Conservation (phyloP, 345 rosid genomes). For the Cardamine chenopodiifolia region DNA sequence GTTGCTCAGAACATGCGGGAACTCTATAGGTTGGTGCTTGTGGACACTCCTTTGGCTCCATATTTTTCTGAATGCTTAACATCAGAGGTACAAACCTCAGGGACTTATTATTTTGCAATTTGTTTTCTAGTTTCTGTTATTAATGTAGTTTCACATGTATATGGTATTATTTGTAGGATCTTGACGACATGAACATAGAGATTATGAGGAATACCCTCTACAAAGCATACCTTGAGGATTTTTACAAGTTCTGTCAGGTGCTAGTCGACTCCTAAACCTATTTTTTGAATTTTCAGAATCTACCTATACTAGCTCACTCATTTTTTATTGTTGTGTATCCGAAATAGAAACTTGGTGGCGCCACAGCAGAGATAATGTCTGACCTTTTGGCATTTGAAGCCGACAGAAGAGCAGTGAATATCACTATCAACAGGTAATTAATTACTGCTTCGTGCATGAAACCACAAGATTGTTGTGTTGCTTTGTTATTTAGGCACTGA, state of each 20-base stretch:
- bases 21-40: conserved; percentile 96
- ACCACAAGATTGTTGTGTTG: background rate
- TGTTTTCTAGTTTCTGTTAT: background rate
- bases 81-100: conserved; percentile 66
- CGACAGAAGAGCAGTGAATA: conserved; percentile 95
- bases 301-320: background rate
- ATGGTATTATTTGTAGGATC: conserved; percentile 53
- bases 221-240: conserved; percentile 97
- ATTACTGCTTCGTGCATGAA: background rate
- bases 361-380: conserved; percentile 97
- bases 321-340: background rate
- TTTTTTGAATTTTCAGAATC: background rate
- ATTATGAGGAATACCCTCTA: conserved; percentile 95
- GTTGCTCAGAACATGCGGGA: conserved; percentile 99
- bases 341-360: conserved; percentile 93
- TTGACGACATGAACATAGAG: conserved; percentile 98
- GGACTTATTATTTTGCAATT: background rate
- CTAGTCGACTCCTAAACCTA: conserved; percentile 4
- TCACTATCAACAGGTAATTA: conserved; percentile 81
- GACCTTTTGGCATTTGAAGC: conserved; percentile 97
- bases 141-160: background rate
- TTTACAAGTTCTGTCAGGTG: conserved; percentile 96
- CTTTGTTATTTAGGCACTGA: background rate
- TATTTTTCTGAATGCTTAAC: conserved; percentile 97
- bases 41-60: conserved; percentile 98